Conservation (phyloP, 2,329 filamentous ascomycete genomes). For the Ophiocordyceps robertsii region DNA sequence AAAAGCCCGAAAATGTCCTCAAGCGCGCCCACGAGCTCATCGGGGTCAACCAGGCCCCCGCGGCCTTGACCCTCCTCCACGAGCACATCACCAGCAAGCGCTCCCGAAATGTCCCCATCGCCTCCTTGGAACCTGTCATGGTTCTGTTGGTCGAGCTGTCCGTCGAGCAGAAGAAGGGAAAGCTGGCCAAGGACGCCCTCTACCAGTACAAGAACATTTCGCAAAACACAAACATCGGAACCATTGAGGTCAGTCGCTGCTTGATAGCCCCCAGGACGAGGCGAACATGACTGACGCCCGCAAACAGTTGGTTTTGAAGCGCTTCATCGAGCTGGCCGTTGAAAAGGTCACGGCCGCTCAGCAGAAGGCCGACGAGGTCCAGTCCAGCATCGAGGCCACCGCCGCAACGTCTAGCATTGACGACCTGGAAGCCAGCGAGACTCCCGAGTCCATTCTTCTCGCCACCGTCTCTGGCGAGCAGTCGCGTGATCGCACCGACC, state of each 20-base stretch:
- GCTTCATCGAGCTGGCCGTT: slow-evolving; percentile 94
- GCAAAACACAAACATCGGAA: slow-evolving; percentile 96
- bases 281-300: slow-evolving; percentile 3
- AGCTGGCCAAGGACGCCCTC: slow-evolving; percentile 93
- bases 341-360: slow-evolving; percentile 93
- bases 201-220: slow-evolving; percentile 99
- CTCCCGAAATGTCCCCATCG: slow-evolving; percentile 93
- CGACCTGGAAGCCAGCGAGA: slow-evolving; percentile 93
- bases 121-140: slow-evolving; percentile 95
- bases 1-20: slow-evolving; percentile 98
- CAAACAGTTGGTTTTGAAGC: slow-evolving; percentile 76
- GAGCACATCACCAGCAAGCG: slow-evolving; percentile 99
- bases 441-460: slow-evolving; percentile 92
- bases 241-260: slow-evolving; percentile 62
- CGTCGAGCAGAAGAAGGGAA: slow-evolving; percentile 95
- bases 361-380: slow-evolving; percentile 88
- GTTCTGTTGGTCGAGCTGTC: slow-evolving; percentile 92
- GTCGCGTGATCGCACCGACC: slow-evolving; percentile 91
- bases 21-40: slow-evolving; percentile 98
- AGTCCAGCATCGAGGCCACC: slow-evolving; percentile 70
- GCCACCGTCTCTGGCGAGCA: slow-evolving; percentile 97
- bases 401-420: slow-evolving; percentile 58
- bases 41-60: slow-evolving; percentile 84
- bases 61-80: slow-evolving; percentile 87
- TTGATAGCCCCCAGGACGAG: background rate